Conservation (phyloP, 495 filamentous ascomycete species). For the Oidiodendron maius region DNA sequence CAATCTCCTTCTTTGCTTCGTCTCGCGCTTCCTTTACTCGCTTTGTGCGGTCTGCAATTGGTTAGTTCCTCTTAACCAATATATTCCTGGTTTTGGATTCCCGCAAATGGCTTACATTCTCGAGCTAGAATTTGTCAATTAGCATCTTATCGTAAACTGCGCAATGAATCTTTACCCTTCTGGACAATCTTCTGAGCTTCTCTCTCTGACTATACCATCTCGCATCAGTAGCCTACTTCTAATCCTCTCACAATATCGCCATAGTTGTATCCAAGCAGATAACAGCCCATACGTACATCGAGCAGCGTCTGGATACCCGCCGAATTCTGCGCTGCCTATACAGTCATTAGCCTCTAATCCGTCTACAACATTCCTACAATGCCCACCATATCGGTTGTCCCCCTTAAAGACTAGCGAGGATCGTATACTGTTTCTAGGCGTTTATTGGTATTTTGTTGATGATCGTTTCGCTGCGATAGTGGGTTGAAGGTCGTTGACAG, state of each 20-base stretch:
- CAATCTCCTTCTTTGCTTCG: constrained; percentile 97
- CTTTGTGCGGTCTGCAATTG: constrained; percentile 97
- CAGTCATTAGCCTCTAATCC: constrained; percentile 9
- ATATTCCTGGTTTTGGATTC: neutral
- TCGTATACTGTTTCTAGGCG: no score
- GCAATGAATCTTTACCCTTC: constrained; percentile 58
- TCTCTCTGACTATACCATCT: constrained; percentile 70
- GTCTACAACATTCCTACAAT: neutral
- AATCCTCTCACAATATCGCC: neutral
- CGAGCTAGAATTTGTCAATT: constrained; percentile 40
- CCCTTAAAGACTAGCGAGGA: no score
- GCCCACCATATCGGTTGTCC: constrained; percentile 20
- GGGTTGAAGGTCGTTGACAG: neutral
- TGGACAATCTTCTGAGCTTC: constrained; percentile 99
- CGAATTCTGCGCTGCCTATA: constrained; percentile 94
- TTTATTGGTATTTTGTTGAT: no score
- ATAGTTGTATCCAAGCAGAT: no score
- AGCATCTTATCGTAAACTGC: neutral
- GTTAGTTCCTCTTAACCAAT: neutral
- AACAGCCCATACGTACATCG: constrained; percentile 61
- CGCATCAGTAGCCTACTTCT: constrained; percentile 8
- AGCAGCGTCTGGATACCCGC: constrained; percentile 96
- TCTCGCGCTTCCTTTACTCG: constrained; percentile 89
- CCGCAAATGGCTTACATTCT: constrained; percentile 55
- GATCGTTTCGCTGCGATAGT: neutral